Base-by-base conservation (phyloP, 2,329 filamentous ascomycete species). In the Cercospora nicotianae region DNA sequence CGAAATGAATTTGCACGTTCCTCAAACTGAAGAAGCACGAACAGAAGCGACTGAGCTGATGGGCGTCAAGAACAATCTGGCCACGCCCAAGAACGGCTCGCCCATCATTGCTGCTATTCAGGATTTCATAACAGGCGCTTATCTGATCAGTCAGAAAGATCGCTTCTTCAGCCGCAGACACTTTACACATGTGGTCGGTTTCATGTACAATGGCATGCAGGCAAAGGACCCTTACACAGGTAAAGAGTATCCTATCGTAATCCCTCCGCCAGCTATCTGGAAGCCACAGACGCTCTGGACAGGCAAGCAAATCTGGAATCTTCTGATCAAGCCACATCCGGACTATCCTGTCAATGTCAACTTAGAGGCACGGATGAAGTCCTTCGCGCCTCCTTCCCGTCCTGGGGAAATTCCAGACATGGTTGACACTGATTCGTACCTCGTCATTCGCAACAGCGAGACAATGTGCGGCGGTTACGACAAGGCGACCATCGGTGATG, bases 41-140 rank as follows among this genome's bases (percentile, higher is more conserved):
- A 92, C 94, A 2, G 95, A 99, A 80, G 95, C 95, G 0, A 96
- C 96, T 75, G 93, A 94, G 73, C 83, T 99, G 59, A 99, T 99
- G 95, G 95, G 95, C 51, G 94, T 99, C 65, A 97, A 97, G 81
- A 89, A 98, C 83, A 99, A 99, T 78, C 81, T 99, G 67, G 91
- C 91, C 3, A 99, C 95, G 0, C 95, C 95, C 0, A 97, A 97
- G 80, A 98, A 98, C 81, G 95, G 95, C 77, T 94, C 97, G 74
- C 95, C 95, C 1, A 96, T 99, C 75, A 98, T 99, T 81, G 93
- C 94, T 18, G 94, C 95, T n/a, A 99, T 96, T 31, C 95, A 99
- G 77, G 95, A 99, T 84, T 99, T 99, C 82, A 98, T 99, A 75
- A 98, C 94, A 28, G 94, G 94, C 3, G 92, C 95, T 0, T 99